phyloP scores from a whole-genome alignment of 441 rosid genomes.

The Brassica balearica region DNA sequence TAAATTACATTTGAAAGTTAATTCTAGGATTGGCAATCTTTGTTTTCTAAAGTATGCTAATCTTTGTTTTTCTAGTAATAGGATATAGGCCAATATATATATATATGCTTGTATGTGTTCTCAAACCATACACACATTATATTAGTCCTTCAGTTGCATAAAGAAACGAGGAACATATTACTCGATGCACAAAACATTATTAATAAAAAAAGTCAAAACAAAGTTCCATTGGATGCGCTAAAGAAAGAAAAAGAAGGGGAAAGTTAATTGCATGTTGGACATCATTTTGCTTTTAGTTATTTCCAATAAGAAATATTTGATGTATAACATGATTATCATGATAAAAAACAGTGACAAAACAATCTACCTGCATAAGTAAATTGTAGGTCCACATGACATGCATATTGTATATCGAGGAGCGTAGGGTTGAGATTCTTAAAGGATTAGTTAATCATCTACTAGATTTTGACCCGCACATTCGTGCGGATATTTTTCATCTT shows the following conservation, averaged over 20 bases:
- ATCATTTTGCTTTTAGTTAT: slow-evolving; percentile 31
- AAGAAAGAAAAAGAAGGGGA: slow-evolving; percentile 18
- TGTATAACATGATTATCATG: slow-evolving; percentile 15
- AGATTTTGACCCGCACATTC: no score
- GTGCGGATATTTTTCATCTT: no score
- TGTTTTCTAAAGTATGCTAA: slow-evolving; percentile 11
- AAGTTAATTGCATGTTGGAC: slow-evolving; percentile 33
- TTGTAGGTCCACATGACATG: slow-evolving; percentile 19
- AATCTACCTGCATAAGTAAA: slow-evolving; percentile 2
- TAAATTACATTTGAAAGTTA: slow-evolving; percentile 16
- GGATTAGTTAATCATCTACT: neutral
- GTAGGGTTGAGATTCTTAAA: neutral
- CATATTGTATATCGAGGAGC: slow-evolving; percentile 12
- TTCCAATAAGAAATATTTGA: neutral
- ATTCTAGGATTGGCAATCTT: slow-evolving; percentile 2
- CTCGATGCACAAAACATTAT: slow-evolving; percentile 29
- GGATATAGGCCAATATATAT: slow-evolving; percentile 25
- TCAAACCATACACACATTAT: slow-evolving; percentile 14
- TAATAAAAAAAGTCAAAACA: slow-evolving; percentile 1
- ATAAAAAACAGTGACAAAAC: slow-evolving; percentile 14
- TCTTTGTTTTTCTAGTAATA: slow-evolving; percentile 17
- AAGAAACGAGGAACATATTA: slow-evolving; percentile 30
- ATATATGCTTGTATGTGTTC: slow-evolving; percentile 23
- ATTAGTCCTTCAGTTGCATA: slow-evolving; percentile 34
- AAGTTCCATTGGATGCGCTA: slow-evolving; percentile 44